Evolutionary conservation across 345 rosid species (phyloP), one percentile per base, ranked within the genome.

Genomic region (Salix koriyanagi): DNA sequence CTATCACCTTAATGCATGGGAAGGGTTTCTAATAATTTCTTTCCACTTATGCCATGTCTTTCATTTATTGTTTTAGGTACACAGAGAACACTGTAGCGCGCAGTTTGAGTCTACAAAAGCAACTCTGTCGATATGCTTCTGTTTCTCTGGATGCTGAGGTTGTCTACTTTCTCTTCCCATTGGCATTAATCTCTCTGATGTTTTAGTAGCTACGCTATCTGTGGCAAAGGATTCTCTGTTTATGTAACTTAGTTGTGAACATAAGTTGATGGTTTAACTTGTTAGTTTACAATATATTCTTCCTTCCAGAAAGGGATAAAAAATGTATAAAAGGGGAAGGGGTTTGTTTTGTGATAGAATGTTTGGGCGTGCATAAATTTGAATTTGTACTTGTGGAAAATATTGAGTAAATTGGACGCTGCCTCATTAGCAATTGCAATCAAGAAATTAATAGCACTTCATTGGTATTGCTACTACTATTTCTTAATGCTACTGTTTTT

Each of bases 71-170:
- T 44, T 76, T 10, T 76, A 95, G 99, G 94, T 92, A 89, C 82
- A 85, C 85, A 67, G 87, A 85, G 80, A 88, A 88, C 72, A 65
- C 66, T 61, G 83, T 74, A 81, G 90, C 83, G 5, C 87, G 93
- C 80, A 80, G 86, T 80, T 76, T 85, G 82, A 80, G 87, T 74
- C 88, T 95, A 75, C 89, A 91, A 81, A 93, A 89, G 85, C 87
- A 91, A 83, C 92, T 95, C 60, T 79, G 48, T 23, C 88, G 94
- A 81, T 95, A 90, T 85, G 89, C 92, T 79, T 76, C 93, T 42
- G 94, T 90, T 88, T 79, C 96, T 70, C 91, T 95, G 6, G 74
- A 77, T 83, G 89, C 90, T 52, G 90, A 93, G 89, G 99, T 94
- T 75, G n/a, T 74, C 56, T 50, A 41, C 65, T 75, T 65, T 75